Evolutionary conservation across 768 basidiomycete genomes (phyloP), one percentile per base, ranked within the genome.

Genomic region (Mycena galopus): DNA sequence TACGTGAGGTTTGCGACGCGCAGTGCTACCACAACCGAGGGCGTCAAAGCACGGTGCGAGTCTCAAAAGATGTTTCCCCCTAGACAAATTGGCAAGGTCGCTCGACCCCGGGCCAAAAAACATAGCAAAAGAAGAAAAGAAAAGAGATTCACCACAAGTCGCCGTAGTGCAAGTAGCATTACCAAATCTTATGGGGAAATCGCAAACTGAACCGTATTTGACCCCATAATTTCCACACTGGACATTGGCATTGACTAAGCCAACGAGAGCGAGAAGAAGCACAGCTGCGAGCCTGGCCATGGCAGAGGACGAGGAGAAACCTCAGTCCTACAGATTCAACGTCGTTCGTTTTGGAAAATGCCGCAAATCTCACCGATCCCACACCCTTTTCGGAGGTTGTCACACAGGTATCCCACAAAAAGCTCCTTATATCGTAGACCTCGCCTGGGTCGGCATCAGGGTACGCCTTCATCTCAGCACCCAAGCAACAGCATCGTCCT

Each of bases 171-270:
- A 96, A 25, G 87, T 88, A 30, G 88, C 65, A 9, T 93, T 94
- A 14, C 93, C 93, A 77, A 94, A 95, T 16, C 96, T 96, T 27
- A 89, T 87, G 6, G 95, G 96, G 80, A 96, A 98, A 25, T 86
- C 81, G 78, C 96, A 97, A 27, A 78, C 77, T 27, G 89, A 85
- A 12, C 88, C 89, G 72, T 89, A 90, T 47, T 80, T 75, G 4
- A 84, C 77, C 35, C 93, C 94, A 77, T 90, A 93, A 78, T 96
- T 95, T 69, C 90, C 86, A 82, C 95, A 96, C 39, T 71, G 73
- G 4, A n/a, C n/a, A n/a, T n/a, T n/a, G n/a, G 69, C 73, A n/a
- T 59, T 74, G 5, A 53, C 69, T 17, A 68, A 61, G 19, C 50
- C 61, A 29, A 47, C 56, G 7, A 67, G 35, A 44, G 71, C 66